Base-by-base conservation (phyloP, 495 filamentous ascomycete genomes). In the Patellaria atrata region DNA sequence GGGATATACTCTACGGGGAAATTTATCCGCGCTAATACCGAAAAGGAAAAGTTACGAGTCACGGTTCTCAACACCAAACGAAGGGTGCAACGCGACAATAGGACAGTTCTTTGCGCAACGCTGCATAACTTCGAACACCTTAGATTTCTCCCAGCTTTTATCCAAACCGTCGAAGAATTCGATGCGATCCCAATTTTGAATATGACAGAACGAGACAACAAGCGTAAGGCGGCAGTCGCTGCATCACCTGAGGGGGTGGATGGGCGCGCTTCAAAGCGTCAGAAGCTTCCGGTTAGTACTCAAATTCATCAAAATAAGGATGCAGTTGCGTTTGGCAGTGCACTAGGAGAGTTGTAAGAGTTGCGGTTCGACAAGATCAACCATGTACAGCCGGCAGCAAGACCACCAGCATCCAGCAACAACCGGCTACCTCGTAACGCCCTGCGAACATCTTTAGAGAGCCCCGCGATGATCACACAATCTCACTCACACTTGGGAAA, bases 141-240 rank as follows among this genome's bases (percentile, higher is more conserved):
- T 20, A 22, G 13, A 22, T 21, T 34, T 22, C 24, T 14, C 20
- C 11, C 13, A 22, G 18, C 11, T 12, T 3, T 19, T 14, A 22
- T 34, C 14, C 20, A 13, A 21, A 23, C 24, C 9, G 15, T 16
- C 36, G 28, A 19, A 11, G 30, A 5, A 30, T n/a, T 10, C 31
- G 3, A 25, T 33, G 46, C 46, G 46, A 50, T 33, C 16, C 30
- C 38, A 36, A 29, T 40, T 23, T 13, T 7, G 32, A 18, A 22
- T 22, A 42, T n/a, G 32, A 50, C 45, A 42, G 46, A 50, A 38
- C 44, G 46, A 31, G 46, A 42, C 14, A 28, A 37, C 6, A 84
- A 82, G 63, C 70, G 79, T 34, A 80, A 79, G 52, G 67, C 65
- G 16, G 44, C 61, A 14, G 49, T 45, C 26, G 53, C 55, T 35